phyloP scores from a whole-genome alignment of 805 yeast species.

The Pichia membranifaciens region DNA sequence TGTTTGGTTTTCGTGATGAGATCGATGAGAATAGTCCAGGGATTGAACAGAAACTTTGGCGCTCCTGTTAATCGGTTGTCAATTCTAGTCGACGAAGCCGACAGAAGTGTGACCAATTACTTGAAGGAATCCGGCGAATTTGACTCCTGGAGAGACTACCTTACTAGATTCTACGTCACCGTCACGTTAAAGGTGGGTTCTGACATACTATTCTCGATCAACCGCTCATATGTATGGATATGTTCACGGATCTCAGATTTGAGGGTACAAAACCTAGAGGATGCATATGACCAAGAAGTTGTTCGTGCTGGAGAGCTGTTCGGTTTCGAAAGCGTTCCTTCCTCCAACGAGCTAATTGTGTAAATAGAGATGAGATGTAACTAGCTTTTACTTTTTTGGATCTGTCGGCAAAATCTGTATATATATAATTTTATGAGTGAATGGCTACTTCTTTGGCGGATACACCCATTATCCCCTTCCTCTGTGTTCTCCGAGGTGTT shows the following conservation, averaged over 20 bases:
- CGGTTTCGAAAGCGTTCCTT: slow-evolving; percentile 36
- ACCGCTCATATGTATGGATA: slow-evolving; percentile 11
- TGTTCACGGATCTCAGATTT: slow-evolving; percentile 5
- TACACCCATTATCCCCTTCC: no score
- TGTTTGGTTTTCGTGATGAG: slow-evolving; percentile 60
- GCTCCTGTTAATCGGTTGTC: slow-evolving; percentile 73
- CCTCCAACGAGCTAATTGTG: slow-evolving; percentile 23
- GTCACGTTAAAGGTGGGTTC: slow-evolving; percentile 14
- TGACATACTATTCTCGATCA: slow-evolving; percentile 12
- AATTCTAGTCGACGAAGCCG: slow-evolving; percentile 54
- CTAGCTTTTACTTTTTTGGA: no score
- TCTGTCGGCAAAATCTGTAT: no score
- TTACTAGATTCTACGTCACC: slow-evolving; percentile 17
- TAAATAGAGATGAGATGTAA: no score
- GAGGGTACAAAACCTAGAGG: slow-evolving; percentile 37
- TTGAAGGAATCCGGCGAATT: slow-evolving; percentile 10
- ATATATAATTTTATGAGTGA: no score
- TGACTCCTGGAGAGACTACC: slow-evolving; percentile 15
- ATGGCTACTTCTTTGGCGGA: no score
- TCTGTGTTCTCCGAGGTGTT: no score
- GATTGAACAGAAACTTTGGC: slow-evolving; percentile 56
- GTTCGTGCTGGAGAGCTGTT: slow-evolving; percentile 37
- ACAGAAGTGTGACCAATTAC: slow-evolving; percentile 19
- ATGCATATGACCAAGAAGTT: slow-evolving; percentile 38
- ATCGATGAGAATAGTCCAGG: slow-evolving; percentile 71